These are phyloP conservation scores for Zasmidium cellare DNA, from an alignment of 2,329 filamentous ascomycete genomes.

Conservation along the genomic window DNA sequence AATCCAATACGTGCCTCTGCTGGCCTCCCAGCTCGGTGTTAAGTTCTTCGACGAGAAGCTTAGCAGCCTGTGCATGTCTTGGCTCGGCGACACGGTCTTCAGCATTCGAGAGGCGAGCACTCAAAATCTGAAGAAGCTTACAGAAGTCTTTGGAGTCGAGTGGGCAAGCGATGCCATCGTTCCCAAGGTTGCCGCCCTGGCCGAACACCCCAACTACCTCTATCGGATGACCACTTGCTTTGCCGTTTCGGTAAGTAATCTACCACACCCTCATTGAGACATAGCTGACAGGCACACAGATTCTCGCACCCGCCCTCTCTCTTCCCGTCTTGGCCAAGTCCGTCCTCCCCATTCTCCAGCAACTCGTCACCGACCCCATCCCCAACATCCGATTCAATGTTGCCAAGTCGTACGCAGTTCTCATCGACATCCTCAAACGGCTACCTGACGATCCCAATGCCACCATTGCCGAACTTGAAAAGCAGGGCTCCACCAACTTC, in stretches of 20 bases:
- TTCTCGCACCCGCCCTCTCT: constrained; percentile 87
- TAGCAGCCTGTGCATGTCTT: constrained; percentile 93
- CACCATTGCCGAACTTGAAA: constrained; percentile 81
- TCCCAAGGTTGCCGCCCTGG: constrained; percentile 98
- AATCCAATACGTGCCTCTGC: constrained; percentile 97
- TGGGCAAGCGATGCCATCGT: constrained; percentile 98
- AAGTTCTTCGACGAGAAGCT: constrained; percentile 99
- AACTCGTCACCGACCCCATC: constrained; percentile 90
- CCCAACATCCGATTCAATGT: constrained; percentile 99
- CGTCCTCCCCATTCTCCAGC: constrained; percentile 93
- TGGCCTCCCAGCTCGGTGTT: constrained; percentile 92
- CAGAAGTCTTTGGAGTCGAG: constrained; percentile 95
- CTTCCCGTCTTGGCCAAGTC: constrained; percentile 90
- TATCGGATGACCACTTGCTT: constrained; percentile 99
- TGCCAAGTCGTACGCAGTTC: constrained; percentile 89
- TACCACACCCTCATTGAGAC: not conserved
- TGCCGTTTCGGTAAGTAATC: constrained; percentile 83
- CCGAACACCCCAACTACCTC: constrained; percentile 95
- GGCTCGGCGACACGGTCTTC: constrained; percentile 97
- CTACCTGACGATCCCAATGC: constrained; percentile 73
- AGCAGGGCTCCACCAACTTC: constrained; percentile 62
- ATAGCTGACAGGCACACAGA: constrained; percentile 56
- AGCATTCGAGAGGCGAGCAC: constrained; percentile 97
- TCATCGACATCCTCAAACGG: constrained; percentile 89
- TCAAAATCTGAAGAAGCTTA: constrained; percentile 96